phyloP scores from a whole-genome alignment of 371 early-diverging fungal genomes.

The Mucor velutinosus region DNA sequence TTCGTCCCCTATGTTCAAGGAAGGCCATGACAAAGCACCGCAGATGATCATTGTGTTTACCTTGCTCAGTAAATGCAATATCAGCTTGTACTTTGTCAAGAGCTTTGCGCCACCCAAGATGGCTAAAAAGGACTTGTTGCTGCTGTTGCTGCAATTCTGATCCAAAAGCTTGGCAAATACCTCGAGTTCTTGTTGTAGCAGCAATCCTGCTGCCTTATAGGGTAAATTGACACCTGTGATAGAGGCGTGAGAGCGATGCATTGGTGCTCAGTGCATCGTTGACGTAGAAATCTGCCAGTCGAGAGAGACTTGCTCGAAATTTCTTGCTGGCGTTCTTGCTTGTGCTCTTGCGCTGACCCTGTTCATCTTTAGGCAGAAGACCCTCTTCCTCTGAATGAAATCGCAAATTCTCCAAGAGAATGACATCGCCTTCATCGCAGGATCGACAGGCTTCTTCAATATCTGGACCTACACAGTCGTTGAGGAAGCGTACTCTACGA shows the following conservation, averaged over 20 bases:
- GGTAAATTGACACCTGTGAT: background rate
- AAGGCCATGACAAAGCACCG: slow-evolving; percentile 97
- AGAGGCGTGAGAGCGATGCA: background rate
- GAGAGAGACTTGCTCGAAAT: background rate
- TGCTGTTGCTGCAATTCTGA: slow-evolving; percentile 57
- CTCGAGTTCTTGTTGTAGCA: background rate
- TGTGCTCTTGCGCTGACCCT: slow-evolving; percentile 55
- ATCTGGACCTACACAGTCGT: slow-evolving; percentile 46
- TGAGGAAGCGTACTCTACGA: slow-evolving; percentile 84
- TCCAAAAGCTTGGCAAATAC: slow-evolving; percentile 54
- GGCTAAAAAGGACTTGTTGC: slow-evolving; percentile 89
- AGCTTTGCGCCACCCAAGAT: slow-evolving; percentile 98
- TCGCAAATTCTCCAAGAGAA: slow-evolving; percentile 95
- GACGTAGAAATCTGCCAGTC: background rate
- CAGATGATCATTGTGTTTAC: slow-evolving; percentile 78
- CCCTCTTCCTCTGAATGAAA: slow-evolving; percentile 98
- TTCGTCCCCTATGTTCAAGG: slow-evolving; percentile 47
- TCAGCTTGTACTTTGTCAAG: slow-evolving; percentile 97
- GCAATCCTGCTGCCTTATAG: background rate
- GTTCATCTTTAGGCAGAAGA: slow-evolving; percentile 83
- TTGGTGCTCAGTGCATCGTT: background rate
- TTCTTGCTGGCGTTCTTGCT: too few relatives aligned
- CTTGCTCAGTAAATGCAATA: slow-evolving; percentile 91
- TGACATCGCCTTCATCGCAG: slow-evolving; percentile 78
- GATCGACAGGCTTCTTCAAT: slow-evolving; percentile 82